Percentiles rank a stretch among this genome's conserved stretches.
Conservation (phyloP, 306 rosid genomes). For the Dryas alaskensis region DNA sequence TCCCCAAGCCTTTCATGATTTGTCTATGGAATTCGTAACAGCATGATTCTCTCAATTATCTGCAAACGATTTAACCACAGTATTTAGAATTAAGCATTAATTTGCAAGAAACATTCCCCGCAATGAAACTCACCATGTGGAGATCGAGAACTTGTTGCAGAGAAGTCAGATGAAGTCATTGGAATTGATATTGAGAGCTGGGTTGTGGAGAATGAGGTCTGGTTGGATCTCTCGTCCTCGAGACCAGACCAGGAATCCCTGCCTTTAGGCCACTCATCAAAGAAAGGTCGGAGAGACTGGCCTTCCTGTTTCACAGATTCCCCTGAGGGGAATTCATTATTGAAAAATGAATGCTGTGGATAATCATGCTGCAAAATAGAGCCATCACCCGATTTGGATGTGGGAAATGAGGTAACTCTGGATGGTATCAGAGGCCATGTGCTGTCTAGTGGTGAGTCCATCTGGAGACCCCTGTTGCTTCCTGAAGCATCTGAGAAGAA, state of each 20-base stretch:
- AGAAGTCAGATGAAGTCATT: slow-evolving; percentile 38
- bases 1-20: not conserved
- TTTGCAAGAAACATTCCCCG: not conserved
- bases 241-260: slow-evolving; percentile 49
- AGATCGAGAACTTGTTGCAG: slow-evolving; percentile 36
- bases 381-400: slow-evolving; percentile 30
- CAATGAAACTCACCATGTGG: slow-evolving; percentile 38
- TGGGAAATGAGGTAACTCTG: slow-evolving; percentile 29
- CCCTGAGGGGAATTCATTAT: slow-evolving; percentile 25
- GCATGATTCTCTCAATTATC: slow-evolving; percentile 28
- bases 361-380: slow-evolving; percentile 28
- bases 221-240: slow-evolving; percentile 46
- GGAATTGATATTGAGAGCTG: slow-evolving; percentile 55
- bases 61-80: slow-evolving; percentile 15
- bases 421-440: slow-evolving; percentile 41
- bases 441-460: slow-evolving; percentile 35
- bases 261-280: slow-evolving; percentile 48
- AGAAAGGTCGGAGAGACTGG: slow-evolving; percentile 48
- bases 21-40: not conserved
- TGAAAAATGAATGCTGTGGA: slow-evolving; percentile 33
- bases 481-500: slow-evolving; percentile 43
- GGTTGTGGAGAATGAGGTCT: slow-evolving; percentile 45
- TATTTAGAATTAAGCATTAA: slow-evolving; percentile 10
- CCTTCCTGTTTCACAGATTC: slow-evolving; percentile 39
- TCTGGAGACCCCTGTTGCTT: slow-evolving; percentile 32